These are phyloP conservation scores for Paraphoma chrysanthemicola DNA, from an alignment of 2,329 filamentous ascomycete species.

Conservation along the genomic window DNA sequence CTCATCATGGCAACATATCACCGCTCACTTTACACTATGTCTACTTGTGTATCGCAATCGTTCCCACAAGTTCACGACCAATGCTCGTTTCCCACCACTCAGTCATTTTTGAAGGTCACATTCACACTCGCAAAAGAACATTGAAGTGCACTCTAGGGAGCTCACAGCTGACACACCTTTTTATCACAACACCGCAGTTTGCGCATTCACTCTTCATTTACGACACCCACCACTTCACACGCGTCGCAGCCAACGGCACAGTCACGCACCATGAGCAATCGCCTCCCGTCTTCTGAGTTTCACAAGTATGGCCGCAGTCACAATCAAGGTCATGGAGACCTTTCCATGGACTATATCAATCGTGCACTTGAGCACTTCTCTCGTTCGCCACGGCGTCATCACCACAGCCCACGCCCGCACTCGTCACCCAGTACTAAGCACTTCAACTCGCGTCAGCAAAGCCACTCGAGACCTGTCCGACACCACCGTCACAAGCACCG, in stretches of 20 bases:
- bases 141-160: too few species aligned
- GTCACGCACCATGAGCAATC: slow-evolving; percentile 8
- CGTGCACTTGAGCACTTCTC: slow-evolving; percentile 11
- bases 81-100: too few species aligned
- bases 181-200: slow-evolving; percentile 2
- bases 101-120: too few species aligned
- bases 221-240: slow-evolving; percentile 5
- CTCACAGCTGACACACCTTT: not conserved
- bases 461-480: not conserved
- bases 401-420: not conserved
- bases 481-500: slow-evolving; percentile 13
- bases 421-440: not conserved
- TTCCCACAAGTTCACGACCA: too few species aligned
- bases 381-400: not conserved
- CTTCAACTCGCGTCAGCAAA: not conserved
- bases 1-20: too few species aligned
- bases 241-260: slow-evolving; percentile 1
- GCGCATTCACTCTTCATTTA: slow-evolving; percentile 3
- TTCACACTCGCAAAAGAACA: too few species aligned
- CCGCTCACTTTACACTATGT: too few species aligned
- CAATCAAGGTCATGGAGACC: not conserved
- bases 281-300: not conserved
- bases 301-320: not conserved
- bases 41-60: too few species aligned
- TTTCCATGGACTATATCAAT: slow-evolving; percentile 16